Evolutionary conservation across 2,329 filamentous ascomycete genomes (phyloP).

Genomic region (Rhinocladiella mackenziei): DNA sequence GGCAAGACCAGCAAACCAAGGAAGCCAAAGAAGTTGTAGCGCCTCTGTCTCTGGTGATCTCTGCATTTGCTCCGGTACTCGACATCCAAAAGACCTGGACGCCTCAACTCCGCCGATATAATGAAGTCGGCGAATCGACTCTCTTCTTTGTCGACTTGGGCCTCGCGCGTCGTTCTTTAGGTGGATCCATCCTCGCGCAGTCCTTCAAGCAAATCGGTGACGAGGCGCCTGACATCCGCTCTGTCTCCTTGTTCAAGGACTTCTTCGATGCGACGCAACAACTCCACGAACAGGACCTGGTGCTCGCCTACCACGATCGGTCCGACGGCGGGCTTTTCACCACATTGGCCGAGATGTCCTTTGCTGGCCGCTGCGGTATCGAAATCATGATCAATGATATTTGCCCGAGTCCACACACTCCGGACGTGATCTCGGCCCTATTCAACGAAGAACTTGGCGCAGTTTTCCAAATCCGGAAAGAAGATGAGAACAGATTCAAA

Average conservation of each 20-base stretch:
- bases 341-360: slow-evolving; percentile 94
- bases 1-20: slow-evolving; percentile 67
- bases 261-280: slow-evolving; percentile 82
- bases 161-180: slow-evolving; percentile 72
- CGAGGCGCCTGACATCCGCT: slow-evolving; percentile 79
- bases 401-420: slow-evolving; percentile 56
- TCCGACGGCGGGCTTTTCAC: slow-evolving; percentile 92
- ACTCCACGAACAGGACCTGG: slow-evolving; percentile 63
- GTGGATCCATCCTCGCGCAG: slow-evolving; percentile 87
- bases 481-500: slow-evolving; percentile 79
- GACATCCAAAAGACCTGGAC: slow-evolving; percentile 89
- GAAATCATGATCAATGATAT: slow-evolving; percentile 76
- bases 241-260: slow-evolving; percentile 75
- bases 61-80: slow-evolving; percentile 80
- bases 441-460: slow-evolving; percentile 97
- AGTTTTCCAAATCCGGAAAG: slow-evolving; percentile 87
- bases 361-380: slow-evolving; percentile 84
- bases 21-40: slow-evolving; percentile 82
- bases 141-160: slow-evolving; percentile 90
- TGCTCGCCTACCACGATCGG: slow-evolving; percentile 90
- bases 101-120: slow-evolving; percentile 73
- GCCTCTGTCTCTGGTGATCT: slow-evolving; percentile 84
- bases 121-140: slow-evolving; percentile 84
- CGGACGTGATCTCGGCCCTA: slow-evolving; percentile 68
- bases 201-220: slow-evolving; percentile 81